Evolutionary conservation across 2,329 filamentous ascomycete genomes (phyloP), one percentile per base, ranked within the genome.

Genomic region (Juglanconis oblonga): DNA sequence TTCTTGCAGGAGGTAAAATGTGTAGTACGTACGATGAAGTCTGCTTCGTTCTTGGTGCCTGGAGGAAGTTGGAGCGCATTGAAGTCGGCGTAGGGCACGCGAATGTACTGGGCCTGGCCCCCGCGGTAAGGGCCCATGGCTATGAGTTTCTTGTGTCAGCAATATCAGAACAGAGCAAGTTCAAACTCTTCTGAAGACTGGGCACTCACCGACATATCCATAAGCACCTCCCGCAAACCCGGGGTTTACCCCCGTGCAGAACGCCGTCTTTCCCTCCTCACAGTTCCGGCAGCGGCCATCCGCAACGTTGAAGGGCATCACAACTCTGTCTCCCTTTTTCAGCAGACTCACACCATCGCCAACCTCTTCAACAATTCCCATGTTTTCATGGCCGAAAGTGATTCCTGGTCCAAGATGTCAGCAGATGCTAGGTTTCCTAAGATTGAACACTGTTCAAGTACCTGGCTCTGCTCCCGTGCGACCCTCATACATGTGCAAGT

Each of bases 11-110:
- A 35, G 31, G 8, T 6, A 14, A 80, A 67, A 8, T 47, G 7
- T 17, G 1, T 40, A 40, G 13, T 40, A 49, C 47, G 13, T 49
- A 49, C 47, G 54, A 82, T 81, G 64, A 86, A 88, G 65, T 87
- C 86, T 0, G 80, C 76, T 67, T 89, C 86, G 51, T 86, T 76
- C 62, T 87, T 83, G 14, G 75, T 85, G 0, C 85, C 86, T 6
- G 79, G 73, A 1, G 87, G 86, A 1, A 90, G 73, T 56, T 81
- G 81, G 36, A 89, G 71, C 5, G 82, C 83, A 62, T 89, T 89
- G 73, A 88, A 88, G 67, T 89, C 87, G 1, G 86, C 87, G 59
- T 84, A 88, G 0, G 87, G 87, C 1, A 89, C 82, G 3, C 85
- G 78, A 17, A 89, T 73, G 60, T 85, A 89, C 68, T 89, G 84